These are phyloP conservation scores for Corylus avellana DNA, from an alignment of 306 rosid species.

Conservation along the genomic window DNA sequence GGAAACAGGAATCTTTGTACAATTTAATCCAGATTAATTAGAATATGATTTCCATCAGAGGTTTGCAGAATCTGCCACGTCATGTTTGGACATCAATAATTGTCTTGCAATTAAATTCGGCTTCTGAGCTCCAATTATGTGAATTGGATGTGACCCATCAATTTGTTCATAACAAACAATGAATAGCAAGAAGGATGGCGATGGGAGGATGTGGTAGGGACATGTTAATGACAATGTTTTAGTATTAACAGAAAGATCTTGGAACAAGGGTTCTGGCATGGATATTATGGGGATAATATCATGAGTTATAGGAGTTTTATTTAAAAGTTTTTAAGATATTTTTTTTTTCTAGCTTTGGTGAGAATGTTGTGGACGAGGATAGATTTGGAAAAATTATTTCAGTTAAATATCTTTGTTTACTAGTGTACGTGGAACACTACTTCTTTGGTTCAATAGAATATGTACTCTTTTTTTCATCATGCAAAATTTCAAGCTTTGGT, in stretches of 20 bases:
- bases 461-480: no score
- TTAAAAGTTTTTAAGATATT: no score
- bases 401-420: no score
- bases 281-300: no score
- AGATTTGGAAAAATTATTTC: no score
- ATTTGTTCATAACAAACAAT: background rate
- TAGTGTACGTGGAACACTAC: no score
- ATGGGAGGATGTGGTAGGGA: background rate
- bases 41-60: background rate
- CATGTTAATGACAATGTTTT: background rate
- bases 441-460: no score
- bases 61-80: background rate
- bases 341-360: no score
- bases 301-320: no score
- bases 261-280: background rate
- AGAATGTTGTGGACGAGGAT: no score
- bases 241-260: no score
- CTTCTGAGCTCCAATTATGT: background rate
- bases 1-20: background rate
- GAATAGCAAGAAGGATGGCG: background rate
- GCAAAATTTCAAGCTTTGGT: no score
- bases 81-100: background rate
- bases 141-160: background rate
- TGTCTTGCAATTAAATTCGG: background rate
- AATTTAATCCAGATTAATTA: constrained; percentile 17